phyloP scores from a whole-genome alignment of 768 basidiomycete species.

The Lactifluus piperatus region DNA sequence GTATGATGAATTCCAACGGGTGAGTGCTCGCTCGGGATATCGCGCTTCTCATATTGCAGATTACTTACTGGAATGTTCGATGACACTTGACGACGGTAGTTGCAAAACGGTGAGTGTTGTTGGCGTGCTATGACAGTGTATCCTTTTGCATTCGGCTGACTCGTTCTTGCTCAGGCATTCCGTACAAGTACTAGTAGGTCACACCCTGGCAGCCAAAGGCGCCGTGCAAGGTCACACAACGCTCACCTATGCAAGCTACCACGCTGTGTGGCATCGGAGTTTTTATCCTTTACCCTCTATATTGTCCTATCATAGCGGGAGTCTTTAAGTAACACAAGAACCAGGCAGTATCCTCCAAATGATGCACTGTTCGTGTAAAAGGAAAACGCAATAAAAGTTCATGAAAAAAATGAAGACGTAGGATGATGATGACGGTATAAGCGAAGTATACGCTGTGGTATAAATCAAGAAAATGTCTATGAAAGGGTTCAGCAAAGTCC shows the following conservation, averaged over 20 bases:
- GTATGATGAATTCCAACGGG: slow-evolving; percentile 93
- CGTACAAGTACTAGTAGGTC: slow-evolving; percentile 17
- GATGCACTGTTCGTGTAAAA: slow-evolving; percentile 1
- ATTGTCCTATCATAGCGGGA: not conserved
- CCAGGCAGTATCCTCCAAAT: not conserved
- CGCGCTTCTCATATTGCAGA: not conserved
- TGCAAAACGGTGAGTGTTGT: slow-evolving; percentile 38
- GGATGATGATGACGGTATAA: slow-evolving; percentile 9
- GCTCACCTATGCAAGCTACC: not conserved
- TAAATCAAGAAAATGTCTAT: slow-evolving; percentile 8
- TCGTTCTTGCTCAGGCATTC: slow-evolving; percentile 11
- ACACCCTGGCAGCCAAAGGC: too few relatives aligned
- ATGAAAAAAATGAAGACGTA: not conserved
- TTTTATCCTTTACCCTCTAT: not conserved
- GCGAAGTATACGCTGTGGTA: slow-evolving; percentile 9
- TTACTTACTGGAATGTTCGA: slow-evolving; percentile 7
- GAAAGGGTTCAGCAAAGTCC: not conserved
- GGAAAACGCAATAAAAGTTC: not conserved
- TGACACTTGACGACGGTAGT: slow-evolving; percentile 24
- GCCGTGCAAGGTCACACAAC: not conserved
- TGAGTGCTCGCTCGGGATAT: slow-evolving; percentile 31
- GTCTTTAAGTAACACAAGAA: not conserved
- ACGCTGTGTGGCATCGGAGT: not conserved
- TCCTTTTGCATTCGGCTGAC: not conserved
- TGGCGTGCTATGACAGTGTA: not conserved